A percentile compares a stretch with the other conserved stretches of the same genome.
phyloP scores from a whole-genome alignment of 164 flowering plant species.

The Kingdonia uniflora region DNA sequence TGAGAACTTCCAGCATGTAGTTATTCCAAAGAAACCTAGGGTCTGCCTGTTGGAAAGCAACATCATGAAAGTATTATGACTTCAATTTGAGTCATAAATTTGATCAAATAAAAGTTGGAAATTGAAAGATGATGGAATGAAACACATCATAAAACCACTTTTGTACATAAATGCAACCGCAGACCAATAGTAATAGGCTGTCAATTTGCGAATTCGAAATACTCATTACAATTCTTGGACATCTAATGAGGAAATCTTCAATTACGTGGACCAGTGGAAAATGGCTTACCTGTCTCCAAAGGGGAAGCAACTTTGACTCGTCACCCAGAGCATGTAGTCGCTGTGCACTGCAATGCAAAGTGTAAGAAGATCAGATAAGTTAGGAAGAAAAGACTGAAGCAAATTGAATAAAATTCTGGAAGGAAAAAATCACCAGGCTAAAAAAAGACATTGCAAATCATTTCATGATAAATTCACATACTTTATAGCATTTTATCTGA shows the following conservation, averaged over 20 bases:
- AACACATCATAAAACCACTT: no score
- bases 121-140: no score
- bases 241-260: not conserved
- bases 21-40: constrained; percentile 95
- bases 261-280: constrained; percentile 4
- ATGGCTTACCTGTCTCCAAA: constrained; percentile 89
- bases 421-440: not conserved
- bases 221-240: no score
- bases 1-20: constrained; percentile 83
- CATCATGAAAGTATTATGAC: not conserved
- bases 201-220: no score
- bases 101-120: not conserved
- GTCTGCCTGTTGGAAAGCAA: constrained; percentile 71
- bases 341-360: constrained; percentile 50
- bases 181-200: no score
- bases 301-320: constrained; percentile 85
- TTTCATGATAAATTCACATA: no score
- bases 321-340: constrained; percentile 69
- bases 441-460: no score
- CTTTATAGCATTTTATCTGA: no score
- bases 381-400: not conserved
- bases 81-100: not conserved
- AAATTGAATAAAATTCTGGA: not conserved
- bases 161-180: no score
- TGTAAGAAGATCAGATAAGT: not conserved